Base-by-base conservation (phyloP, 148 eudicot species). In the Rhododendron kiyosumense region DNA sequence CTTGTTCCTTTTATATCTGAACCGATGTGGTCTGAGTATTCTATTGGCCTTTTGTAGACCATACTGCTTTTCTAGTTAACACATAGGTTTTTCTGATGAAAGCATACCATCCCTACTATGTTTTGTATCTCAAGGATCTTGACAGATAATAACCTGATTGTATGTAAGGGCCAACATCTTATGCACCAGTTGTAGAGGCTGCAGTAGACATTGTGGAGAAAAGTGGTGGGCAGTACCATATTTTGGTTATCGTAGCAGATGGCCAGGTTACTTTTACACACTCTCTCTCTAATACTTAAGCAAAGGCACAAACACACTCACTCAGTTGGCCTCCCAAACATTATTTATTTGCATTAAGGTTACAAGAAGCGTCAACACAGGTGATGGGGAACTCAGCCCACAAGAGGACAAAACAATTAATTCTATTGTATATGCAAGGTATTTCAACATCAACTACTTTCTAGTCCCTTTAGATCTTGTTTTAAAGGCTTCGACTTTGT, bases 191-290 rank as follows among this genome's bases (percentile, higher is more conserved):
- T 4, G 51, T 90, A 7, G 90, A 90, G 85, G 90, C 90, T 84
- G 90, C 92, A 57, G 69, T 90, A 38, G 88, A 83, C 78, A 90
- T 88, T 49, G 92, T 90, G 81, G 92, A 90, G 88, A 87, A 79
- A 88, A 90, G 88, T 88, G 92, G 90, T 36, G 90, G 92, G 65
- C 92, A 88, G 49, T 90, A 80, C 88, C 92, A 90, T 85, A 87
- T 90, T 81, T 86, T 90, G 84, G 89, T 90, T 59, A 87, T 90
- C 30, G 80, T 90, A 67, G 92, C 92, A 75, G 92, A 90, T 84
- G 92, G 92, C 79, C 92, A 88, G 90, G 92, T 90, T 61, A 14
- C 74, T 80, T 17, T 84, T 20, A 51, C 84, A 24, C 84, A 69
- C 71, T 32, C 83, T n/a, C 73, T 34, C 54, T 24, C 28, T 4